Base-by-base conservation (phyloP, 805 yeast species). In the Metschnikowia similis region DNA sequence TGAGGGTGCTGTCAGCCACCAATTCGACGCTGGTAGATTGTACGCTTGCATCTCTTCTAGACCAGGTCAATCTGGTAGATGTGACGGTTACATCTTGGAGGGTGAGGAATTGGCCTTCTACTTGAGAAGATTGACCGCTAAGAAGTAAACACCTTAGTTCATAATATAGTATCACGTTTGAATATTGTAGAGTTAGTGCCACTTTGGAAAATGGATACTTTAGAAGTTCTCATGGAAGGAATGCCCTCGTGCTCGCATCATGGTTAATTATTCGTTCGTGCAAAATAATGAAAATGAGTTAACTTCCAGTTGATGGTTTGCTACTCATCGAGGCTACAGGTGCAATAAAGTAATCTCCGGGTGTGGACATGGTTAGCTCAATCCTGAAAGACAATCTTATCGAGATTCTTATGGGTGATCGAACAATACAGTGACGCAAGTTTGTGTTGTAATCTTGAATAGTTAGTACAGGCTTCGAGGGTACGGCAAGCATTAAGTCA, bases 81-180 rank as follows among this genome's bases (percentile, higher is more conserved):
- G 90, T 82, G 99, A 94, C 78, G 99, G 99, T 81, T 94, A 94
- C 95, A 87, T 94, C 81, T 88, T 94, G 77, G 99, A 94, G 85
- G 99, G 99, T 82, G 99, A 94, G 78, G 99, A 94, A 83, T 89
- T 94, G 80, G 98, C 98, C 77, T 94, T 94, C 96, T 94, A 94
- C 96, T 86, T 94, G 79, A 90, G 96, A 87, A 92, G 96, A 89
- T 84, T 94, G 81, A 85, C 96, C 78, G 95, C 97, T 76, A 92
- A 94, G 91, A 94, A 92, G 87, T 92, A 90, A 85, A 50, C 54
- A 31, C 30, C 35, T 37, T 43, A 26, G 32, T 29, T 47, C 42
- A 52, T 48, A 52, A 54, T 54, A 54, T 48, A 54, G 49, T 52
- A 44, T 47, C 52, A 52, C 52, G 55, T 47, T 49, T 31, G 39